Percentiles rank a stretch among this genome's conserved stretches.
phyloP scores from a whole-genome alignment of 306 rosid genomes.

The Quercus alba region DNA sequence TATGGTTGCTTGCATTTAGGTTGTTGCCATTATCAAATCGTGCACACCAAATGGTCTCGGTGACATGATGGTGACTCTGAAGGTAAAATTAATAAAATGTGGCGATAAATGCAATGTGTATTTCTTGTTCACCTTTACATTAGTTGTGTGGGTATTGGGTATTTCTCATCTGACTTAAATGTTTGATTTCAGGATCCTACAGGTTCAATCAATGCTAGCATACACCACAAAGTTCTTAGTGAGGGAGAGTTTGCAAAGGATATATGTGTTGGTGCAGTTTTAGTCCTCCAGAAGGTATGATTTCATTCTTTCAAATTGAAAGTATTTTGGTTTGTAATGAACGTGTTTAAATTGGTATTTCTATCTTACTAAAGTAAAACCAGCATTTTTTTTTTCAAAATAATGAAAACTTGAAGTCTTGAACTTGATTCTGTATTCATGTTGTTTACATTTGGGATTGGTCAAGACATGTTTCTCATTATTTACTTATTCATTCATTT shows the following conservation, averaged over 20 bases:
- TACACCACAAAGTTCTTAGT: slow-evolving; percentile 57
- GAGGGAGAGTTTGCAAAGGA: slow-evolving; percentile 46
- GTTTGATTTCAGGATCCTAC: slow-evolving; percentile 76
- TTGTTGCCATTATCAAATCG: slow-evolving; percentile 60
- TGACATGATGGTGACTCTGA: slow-evolving; percentile 60
- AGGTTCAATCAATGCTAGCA: slow-evolving; percentile 47
- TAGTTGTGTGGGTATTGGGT: background rate
- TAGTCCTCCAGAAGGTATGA: slow-evolving; percentile 64
- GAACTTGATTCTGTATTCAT: background rate
- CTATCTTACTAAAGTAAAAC: background rate
- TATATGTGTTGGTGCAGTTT: slow-evolving; percentile 61
- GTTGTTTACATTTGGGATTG: background rate
- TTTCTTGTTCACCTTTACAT: background rate
- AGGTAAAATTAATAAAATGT: slow-evolving; percentile 39
- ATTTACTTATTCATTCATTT: background rate
- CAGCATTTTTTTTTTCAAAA: background rate
- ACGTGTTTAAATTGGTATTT: background rate
- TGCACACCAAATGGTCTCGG: slow-evolving; percentile 75
- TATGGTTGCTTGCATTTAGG: slow-evolving; percentile 30
- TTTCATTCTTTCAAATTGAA: background rate
- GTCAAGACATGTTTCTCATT: background rate
- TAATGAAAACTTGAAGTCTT: background rate
- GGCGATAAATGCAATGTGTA: background rate
- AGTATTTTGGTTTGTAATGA: background rate
- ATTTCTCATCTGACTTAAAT: background rate